These are phyloP conservation scores for Auriscalpium orientale DNA, from an alignment of 768 basidiomycete species.

Conservation along the genomic window DNA sequence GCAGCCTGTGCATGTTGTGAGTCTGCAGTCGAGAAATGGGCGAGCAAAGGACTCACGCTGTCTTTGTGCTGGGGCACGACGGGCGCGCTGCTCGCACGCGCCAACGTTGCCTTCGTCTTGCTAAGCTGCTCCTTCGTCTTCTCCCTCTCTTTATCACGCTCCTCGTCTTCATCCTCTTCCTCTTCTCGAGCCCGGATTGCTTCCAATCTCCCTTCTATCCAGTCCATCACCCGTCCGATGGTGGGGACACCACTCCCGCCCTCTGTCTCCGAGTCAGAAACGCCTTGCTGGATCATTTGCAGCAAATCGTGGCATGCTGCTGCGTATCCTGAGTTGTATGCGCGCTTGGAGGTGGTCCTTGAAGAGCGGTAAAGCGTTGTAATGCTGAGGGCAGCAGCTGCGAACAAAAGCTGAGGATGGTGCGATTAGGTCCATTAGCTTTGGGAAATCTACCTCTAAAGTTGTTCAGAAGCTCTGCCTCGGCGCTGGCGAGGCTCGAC, in stretches of 20 bases:
- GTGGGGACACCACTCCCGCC: constrained; percentile 41
- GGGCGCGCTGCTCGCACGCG: constrained; percentile 15
- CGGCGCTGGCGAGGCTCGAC: constrained; percentile 65
- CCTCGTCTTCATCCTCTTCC: constrained; percentile 79
- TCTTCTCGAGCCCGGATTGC: constrained; percentile 69
- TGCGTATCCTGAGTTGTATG: constrained; percentile 76
- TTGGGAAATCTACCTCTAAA: constrained; percentile 53
- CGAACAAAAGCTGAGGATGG: constrained; percentile 17
- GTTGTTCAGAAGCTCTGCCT: constrained; percentile 74
- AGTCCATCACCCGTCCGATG: constrained; percentile 77
- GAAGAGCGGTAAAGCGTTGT: constrained; percentile 82
- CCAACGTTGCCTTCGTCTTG: constrained; percentile 17
- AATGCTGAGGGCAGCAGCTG: constrained; percentile 78
- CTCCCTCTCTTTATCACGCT: constrained; percentile 45
- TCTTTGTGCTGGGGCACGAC: constrained; percentile 13
- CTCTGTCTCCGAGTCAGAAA: constrained; percentile 42
- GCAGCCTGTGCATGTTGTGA: constrained; percentile 20
- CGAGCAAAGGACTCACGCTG: constrained; percentile 16
- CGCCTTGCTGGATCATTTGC: constrained; percentile 76
- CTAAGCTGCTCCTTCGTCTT: constrained; percentile 19
- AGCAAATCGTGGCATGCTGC: constrained; percentile 75
- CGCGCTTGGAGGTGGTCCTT: constrained; percentile 64
- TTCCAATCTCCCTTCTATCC: constrained; percentile 75
- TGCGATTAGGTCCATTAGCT: constrained; percentile 3
- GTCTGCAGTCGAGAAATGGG: not conserved